Evolutionary conservation across 228 moss, liverwort and hornwort species (phyloP).

Genomic region (Sphagnum fallax): DNA sequence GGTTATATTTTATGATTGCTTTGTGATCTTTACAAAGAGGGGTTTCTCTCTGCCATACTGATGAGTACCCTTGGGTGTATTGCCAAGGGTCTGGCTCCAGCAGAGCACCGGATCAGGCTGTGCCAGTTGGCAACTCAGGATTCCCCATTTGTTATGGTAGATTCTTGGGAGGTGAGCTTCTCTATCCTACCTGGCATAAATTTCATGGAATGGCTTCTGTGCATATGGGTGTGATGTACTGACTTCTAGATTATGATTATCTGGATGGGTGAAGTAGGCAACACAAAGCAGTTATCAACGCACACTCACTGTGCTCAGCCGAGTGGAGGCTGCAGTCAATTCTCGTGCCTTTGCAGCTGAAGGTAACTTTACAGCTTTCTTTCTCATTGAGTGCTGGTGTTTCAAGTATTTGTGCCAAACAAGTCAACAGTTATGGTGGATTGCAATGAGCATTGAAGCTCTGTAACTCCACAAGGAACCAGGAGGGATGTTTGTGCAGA

Average conservation of each 20-base stretch:
- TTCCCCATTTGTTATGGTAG: slow-evolving; percentile 92
- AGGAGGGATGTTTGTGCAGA: slow-evolving; percentile 32
- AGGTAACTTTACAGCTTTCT: slow-evolving; percentile 31
- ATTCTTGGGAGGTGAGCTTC: slow-evolving; percentile 91
- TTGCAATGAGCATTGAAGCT: no score
- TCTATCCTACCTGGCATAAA: background rate
- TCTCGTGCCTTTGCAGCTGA: slow-evolving; percentile 55
- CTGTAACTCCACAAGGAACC: no score
- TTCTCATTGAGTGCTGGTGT: no score
- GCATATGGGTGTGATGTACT: no score
- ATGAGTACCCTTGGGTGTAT: slow-evolving; percentile 26
- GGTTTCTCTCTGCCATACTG: background rate
- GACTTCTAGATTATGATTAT: slow-evolving; percentile 5
- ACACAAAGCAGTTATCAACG: slow-evolving; percentile 90
- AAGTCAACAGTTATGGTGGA: no score
- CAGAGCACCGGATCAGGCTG: slow-evolving; percentile 86
- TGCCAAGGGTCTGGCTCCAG: slow-evolving; percentile 87
- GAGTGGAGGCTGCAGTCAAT: slow-evolving; percentile 79
- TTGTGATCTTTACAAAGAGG: no score
- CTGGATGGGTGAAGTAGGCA: slow-evolving; percentile 89
- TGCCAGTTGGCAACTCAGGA: slow-evolving; percentile 88
- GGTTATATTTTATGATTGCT: no score
- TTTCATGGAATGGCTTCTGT: no score
- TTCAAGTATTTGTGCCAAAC: no score
- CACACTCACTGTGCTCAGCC: slow-evolving; percentile 65